Evolutionary conservation across 768 basidiomycete genomes (phyloP).

Genomic region (Amanita exitialis): DNA sequence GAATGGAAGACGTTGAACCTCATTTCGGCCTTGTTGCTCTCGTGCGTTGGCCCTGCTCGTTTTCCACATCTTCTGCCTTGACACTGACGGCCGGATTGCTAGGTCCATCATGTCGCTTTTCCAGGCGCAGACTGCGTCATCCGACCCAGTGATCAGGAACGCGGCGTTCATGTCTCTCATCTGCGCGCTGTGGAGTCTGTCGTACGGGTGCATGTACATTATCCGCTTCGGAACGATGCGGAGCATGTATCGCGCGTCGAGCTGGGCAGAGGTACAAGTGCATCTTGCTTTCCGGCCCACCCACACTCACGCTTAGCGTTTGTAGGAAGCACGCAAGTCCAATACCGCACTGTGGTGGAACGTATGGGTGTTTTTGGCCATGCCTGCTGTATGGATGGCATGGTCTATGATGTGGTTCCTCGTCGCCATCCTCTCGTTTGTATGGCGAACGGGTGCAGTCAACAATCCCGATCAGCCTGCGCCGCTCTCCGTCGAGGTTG

Average conservation of each 20-base stretch:
- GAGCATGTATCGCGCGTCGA: neutral
- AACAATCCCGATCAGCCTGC: slow-evolving; percentile 24
- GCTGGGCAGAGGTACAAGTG: neutral
- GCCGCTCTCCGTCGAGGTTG: slow-evolving; percentile 26
- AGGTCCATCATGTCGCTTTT: no score
- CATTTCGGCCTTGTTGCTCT: neutral
- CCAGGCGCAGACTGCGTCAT: neutral
- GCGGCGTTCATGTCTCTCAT: slow-evolving; percentile 6
- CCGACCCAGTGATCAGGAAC: neutral
- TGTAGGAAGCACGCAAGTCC: slow-evolving; percentile 45
- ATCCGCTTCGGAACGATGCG: slow-evolving; percentile 4
- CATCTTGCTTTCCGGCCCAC: no score
- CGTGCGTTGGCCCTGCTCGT: neutral
- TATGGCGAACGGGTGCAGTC: slow-evolving; percentile 58
- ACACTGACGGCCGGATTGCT: neutral
- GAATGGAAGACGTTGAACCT: slow-evolving; percentile 7
- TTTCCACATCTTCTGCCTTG: neutral
- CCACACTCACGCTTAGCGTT: no score
- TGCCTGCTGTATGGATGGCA: slow-evolving; percentile 63
- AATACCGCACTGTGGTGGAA: slow-evolving; percentile 26
- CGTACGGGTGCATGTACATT: slow-evolving; percentile 3
- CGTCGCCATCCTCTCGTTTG: slow-evolving; percentile 51
- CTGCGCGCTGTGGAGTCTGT: slow-evolving; percentile 2
- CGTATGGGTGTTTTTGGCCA: slow-evolving; percentile 25
- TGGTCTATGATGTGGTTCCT: slow-evolving; percentile 69